phyloP scores from a whole-genome alignment of 2,329 filamentous ascomycete species.

The Monosporascus sp. region DNA sequence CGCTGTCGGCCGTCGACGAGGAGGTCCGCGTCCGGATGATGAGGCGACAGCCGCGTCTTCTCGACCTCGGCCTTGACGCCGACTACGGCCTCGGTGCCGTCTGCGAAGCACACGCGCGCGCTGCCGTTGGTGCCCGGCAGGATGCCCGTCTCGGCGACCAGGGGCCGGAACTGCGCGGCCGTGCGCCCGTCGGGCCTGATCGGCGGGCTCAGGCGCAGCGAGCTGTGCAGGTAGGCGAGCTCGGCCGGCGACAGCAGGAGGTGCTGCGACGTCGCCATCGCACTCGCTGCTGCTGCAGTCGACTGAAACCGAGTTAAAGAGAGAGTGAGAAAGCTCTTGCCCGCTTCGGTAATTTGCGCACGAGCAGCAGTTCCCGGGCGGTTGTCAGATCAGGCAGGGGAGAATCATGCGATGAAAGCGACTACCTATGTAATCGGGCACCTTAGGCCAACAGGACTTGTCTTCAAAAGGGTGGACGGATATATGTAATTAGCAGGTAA shows the following conservation, averaged over 20 bases:
- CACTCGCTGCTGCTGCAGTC: slow-evolving; percentile 12
- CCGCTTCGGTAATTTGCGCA: too few relatives aligned
- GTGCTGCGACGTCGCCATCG: slow-evolving; percentile 61
- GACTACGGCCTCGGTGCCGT: slow-evolving; percentile 93
- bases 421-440: too few relatives aligned
- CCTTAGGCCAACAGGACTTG: too few relatives aligned
- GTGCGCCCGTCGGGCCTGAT: slow-evolving; percentile 84
- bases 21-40: slow-evolving; percentile 13
- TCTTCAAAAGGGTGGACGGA: too few relatives aligned
- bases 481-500: too few relatives aligned
- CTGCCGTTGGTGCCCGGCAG: slow-evolving; percentile 87
- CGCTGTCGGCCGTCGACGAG: slow-evolving; percentile 14
- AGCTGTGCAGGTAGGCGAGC: slow-evolving; percentile 88
- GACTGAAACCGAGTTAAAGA: not conserved
- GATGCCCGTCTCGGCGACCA: slow-evolving; percentile 86
- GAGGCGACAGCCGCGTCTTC: slow-evolving; percentile 46
- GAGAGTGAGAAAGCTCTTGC: not conserved
- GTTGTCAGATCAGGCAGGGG: too few relatives aligned
- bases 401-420: too few relatives aligned
- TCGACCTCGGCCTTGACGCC: slow-evolving; percentile 95
- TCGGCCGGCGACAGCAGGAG: slow-evolving; percentile 88
- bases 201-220: slow-evolving; percentile 74
- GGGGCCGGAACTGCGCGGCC: slow-evolving; percentile 81
- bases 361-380: too few relatives aligned
- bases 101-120: slow-evolving; percentile 87